phyloP scores from a whole-genome alignment of 306 rosid species.

The Quillaja saponaria region DNA sequence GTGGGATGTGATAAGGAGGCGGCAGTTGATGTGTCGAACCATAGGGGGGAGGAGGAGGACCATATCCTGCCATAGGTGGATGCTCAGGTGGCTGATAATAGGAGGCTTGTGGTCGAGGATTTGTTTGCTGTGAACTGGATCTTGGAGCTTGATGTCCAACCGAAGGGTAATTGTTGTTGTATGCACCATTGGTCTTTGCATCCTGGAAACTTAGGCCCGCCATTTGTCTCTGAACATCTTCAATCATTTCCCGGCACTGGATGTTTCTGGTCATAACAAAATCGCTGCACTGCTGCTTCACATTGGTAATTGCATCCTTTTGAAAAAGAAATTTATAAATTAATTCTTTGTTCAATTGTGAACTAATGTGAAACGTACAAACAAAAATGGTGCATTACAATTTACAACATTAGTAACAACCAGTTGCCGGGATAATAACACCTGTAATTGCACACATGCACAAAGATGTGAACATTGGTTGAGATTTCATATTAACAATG shows the following conservation, averaged over 20 bases:
- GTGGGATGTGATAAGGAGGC: slow-evolving; percentile 69
- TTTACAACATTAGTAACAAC: too few species aligned
- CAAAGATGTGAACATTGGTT: slow-evolving; percentile 3
- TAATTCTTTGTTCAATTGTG: neutral
- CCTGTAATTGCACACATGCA: neutral
- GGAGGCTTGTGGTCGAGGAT: slow-evolving; percentile 64
- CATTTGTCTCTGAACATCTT: slow-evolving; percentile 90
- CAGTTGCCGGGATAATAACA: neutral
- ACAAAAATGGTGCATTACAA: neutral
- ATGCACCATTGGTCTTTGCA: slow-evolving; percentile 47
- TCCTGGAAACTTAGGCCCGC: slow-evolving; percentile 92
- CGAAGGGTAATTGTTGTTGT: slow-evolving; percentile 52
- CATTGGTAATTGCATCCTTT: slow-evolving; percentile 92
- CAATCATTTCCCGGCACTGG: slow-evolving; percentile 95
- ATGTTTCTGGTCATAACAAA: slow-evolving; percentile 95
- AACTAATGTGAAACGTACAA: too few species aligned
- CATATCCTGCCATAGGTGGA: slow-evolving; percentile 53
- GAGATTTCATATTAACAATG: neutral
- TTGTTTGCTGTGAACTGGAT: slow-evolving; percentile 54
- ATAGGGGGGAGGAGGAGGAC: slow-evolving; percentile 56
- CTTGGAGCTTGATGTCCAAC: slow-evolving; percentile 69
- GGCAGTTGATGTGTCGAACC: slow-evolving; percentile 61
- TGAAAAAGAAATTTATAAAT: slow-evolving; percentile 26
- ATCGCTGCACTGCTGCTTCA: slow-evolving; percentile 96
- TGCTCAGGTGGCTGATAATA: slow-evolving; percentile 79